Evolutionary conservation across 257 asterid species (phyloP).

Genomic region (Nicotiana sylvestris): DNA sequence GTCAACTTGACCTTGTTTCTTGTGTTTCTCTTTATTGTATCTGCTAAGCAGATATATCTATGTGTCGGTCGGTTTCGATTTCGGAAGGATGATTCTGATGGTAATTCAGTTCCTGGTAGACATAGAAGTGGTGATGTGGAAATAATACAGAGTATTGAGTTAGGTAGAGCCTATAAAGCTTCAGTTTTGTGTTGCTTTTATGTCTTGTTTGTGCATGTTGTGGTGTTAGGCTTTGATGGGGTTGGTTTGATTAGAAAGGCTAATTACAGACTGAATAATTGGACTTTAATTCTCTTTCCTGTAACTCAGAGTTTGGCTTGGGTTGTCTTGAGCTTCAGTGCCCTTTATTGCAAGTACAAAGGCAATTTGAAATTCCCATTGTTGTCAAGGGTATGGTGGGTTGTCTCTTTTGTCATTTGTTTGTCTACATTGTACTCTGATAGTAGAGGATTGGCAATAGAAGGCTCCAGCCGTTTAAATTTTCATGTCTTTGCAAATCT

Average conservation of each 20-base stretch:
- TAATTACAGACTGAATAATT: constrained; percentile 33
- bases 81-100: constrained; percentile 44
- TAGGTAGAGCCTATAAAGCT: constrained; percentile 55
- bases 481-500: constrained; percentile 73
- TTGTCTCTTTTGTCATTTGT: constrained; percentile 54
- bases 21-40: constrained; percentile 56
- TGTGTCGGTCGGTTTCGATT: constrained; percentile 58
- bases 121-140: constrained; percentile 38
- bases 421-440: constrained; percentile 54
- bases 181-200: constrained; percentile 60
- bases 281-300: constrained; percentile 57
- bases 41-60: constrained; percentile 52
- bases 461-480: constrained; percentile 51
- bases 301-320: constrained; percentile 60
- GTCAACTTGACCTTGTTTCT: constrained; percentile 67
- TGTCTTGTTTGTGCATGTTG: constrained; percentile 52
- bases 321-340: constrained; percentile 67
- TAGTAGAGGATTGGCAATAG: constrained; percentile 42
- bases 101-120: constrained; percentile 24
- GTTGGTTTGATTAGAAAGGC: constrained; percentile 40
- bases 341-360: constrained; percentile 51
- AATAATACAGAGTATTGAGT: constrained; percentile 37
- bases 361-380: constrained; percentile 46
- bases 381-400: constrained; percentile 82
- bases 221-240: constrained; percentile 61